Evolutionary conservation across 345 rosid genomes (phyloP).

Genomic region (Rhodamnia rubescens): DNA sequence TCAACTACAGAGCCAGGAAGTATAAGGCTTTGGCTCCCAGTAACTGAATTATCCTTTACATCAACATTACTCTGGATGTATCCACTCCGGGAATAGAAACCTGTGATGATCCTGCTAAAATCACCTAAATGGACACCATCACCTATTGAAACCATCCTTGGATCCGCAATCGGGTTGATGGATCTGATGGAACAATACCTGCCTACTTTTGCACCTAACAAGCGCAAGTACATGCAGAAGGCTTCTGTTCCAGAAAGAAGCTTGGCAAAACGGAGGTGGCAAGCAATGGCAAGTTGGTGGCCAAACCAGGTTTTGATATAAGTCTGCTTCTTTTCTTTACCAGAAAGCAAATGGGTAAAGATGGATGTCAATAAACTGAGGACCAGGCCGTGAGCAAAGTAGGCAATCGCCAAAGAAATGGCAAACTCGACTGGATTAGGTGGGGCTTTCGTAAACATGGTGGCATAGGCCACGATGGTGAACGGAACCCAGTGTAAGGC

Average conservation of each 20-base stretch:
- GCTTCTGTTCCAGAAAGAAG: conserved; percentile 61
- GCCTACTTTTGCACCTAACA: conserved; percentile 47
- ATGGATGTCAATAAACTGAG: conserved; percentile 37
- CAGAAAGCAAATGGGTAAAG: conserved; percentile 18
- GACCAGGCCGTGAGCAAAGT: conserved; percentile 38
- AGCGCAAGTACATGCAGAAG: conserved; percentile 39
- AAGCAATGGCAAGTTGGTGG: conserved; percentile 36
- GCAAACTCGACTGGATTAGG: conserved; percentile 26
- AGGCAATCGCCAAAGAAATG: conserved; percentile 19
- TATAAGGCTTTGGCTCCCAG: conserved; percentile 54
- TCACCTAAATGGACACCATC: conserved; percentile 65
- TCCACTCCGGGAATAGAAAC: conserved; percentile 26
- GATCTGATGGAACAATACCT: conserved; percentile 53
- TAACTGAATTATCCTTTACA: conserved; percentile 43
- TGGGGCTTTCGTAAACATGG: conserved; percentile 16
- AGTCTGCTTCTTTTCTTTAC: conserved; percentile 4
- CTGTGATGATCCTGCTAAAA: conserved; percentile 13
- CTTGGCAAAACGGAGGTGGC: conserved; percentile 57
- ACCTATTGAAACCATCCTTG: conserved; percentile 28
- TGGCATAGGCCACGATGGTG: conserved; percentile 27
- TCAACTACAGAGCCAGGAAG: conserved; percentile 43
- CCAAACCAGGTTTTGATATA: conserved; percentile 28
- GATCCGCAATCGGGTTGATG: conserved; percentile 49
- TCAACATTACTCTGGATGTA: conserved; percentile 18
- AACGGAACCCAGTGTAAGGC: conserved; percentile 56